Evolutionary conservation across 148 eudicot species (phyloP).

Genomic region (Dysphania ambrosioides): DNA sequence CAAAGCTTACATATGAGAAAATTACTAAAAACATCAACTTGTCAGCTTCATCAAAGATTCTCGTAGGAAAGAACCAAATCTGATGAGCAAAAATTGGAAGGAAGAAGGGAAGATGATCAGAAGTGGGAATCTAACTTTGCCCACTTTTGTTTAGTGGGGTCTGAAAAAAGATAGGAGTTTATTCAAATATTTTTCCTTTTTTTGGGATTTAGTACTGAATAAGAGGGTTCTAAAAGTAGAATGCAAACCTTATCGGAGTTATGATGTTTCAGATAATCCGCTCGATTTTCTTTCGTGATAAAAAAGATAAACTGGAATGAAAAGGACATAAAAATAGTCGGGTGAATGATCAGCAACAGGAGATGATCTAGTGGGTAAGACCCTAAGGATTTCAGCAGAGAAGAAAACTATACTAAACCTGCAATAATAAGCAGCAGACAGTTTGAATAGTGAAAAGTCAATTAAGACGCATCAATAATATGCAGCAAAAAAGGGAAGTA

Average conservation of each 20-base stretch:
- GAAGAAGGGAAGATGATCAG: slow-evolving; percentile 1
- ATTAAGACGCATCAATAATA: slow-evolving; percentile 21
- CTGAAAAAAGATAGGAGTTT: background rate
- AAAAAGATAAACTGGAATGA: background rate
- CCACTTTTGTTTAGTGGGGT: slow-evolving; percentile 32
- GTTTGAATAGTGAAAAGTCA: slow-evolving; percentile 36
- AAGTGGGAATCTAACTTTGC: slow-evolving; percentile 37
- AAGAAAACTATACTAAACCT: slow-evolving; percentile 28
- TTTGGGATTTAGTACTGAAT: background rate
- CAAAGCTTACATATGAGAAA: slow-evolving; percentile 17
- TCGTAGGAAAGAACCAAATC: slow-evolving; percentile 41
- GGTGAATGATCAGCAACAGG: background rate
- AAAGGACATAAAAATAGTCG: slow-evolving; percentile 25
- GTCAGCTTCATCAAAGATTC: slow-evolving; percentile 52
- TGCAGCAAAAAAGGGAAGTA: slow-evolving; percentile 24
- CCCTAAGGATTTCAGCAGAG: slow-evolving; percentile 18
- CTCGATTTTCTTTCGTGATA: too few relatives aligned
- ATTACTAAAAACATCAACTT: slow-evolving; percentile 33
- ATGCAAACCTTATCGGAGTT: too few relatives aligned
- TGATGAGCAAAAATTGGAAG: slow-evolving; percentile 26
- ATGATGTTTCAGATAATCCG: too few relatives aligned
- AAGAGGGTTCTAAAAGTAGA: background rate
- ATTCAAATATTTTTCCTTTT: background rate
- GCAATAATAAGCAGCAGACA: slow-evolving; percentile 37
- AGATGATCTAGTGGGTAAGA: slow-evolving; percentile 29